Conservation (phyloP, 208 protist species). For the Naegleria gruberi region DNA sequence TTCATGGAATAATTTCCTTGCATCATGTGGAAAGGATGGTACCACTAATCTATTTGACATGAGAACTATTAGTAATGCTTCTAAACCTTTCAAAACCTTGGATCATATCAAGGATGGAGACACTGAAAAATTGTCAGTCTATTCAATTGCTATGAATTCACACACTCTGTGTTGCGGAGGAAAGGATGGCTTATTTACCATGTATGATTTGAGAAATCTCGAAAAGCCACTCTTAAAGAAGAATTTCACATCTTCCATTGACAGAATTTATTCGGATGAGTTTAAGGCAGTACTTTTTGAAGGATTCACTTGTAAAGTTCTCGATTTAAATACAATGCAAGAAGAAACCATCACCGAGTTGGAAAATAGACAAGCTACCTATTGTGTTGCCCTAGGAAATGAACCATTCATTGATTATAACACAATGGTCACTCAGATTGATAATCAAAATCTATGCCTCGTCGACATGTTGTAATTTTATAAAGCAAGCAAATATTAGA, state of each 20-base stretch:
- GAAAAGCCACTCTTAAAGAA: not conserved
- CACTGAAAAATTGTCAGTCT: not conserved
- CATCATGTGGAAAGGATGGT: not conserved
- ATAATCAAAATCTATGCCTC: not conserved
- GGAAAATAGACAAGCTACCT: not conserved
- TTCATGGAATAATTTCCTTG: not conserved
- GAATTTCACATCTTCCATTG: not conserved
- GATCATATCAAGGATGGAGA: not conserved
- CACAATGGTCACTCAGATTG: not conserved
- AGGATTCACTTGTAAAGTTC: not conserved
- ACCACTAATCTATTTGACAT: not conserved
- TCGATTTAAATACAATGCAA: not conserved
- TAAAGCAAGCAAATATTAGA: not conserved
- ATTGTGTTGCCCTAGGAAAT: not conserved
- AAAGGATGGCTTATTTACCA: not conserved
- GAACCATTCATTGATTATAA: not conserved
- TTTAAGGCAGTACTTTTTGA: not conserved
- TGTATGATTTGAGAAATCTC: not conserved
- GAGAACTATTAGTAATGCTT: not conserved
- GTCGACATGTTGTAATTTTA: not conserved
- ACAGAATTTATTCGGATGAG: not conserved
- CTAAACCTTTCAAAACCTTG: not conserved
- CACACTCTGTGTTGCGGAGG: not conserved
- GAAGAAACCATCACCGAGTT: not conserved
- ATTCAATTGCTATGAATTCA: not conserved